Base-by-base conservation (phyloP, 2,329 filamentous ascomycete species). In the Fusarium chlamydosporum region DNA sequence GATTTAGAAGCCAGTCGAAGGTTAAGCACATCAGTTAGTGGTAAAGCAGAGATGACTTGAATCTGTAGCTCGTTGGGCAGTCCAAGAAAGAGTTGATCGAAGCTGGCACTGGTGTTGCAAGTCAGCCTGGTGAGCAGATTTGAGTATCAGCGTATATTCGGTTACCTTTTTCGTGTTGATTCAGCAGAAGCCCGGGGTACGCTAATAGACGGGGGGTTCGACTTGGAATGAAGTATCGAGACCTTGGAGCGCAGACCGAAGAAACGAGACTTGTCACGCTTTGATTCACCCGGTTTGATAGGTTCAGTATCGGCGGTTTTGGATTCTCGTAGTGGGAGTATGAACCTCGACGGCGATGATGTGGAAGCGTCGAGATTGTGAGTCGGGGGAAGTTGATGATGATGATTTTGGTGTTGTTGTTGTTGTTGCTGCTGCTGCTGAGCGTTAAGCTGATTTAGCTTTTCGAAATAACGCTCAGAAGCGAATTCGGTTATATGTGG, bases 401-500 rank as follows among this genome's bases (percentile, higher is more conserved):
- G 23, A 23, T 23, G 23, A 23, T 23, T 23, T 23, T 23, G 23
- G 23, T 23, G 23, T 23, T 79, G 76, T 69, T 83, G 82, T 18
- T 79, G 80, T 67, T 78, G 81, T 3, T 33, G 43, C 35, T 84
- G 82, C 16, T 79, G 80, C 68, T 79, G 82, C 31, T 84, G 79
- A 75, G 82, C 83, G 76, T 79, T 86, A 71, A 81, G 83, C 78
- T 88, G 85, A 59, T 81, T 83, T 64, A 90, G 77, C 78, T 91
- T 91, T 56, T 85, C 84, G 69, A 89, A 88, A 75, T 89, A 91
- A 68, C 86, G 86, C 77, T 86, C 82, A 43, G 88, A 91, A 65
- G 87, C 88, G 79, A 91, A 91, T 77, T 91, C 88, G 63, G 88
- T 89, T 65, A 88, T 83, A 68, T 89, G 88, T 71, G 85, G 82